Conservation (phyloP, 2,329 filamentous ascomycete species). For the Phyllachora maydis region DNA sequence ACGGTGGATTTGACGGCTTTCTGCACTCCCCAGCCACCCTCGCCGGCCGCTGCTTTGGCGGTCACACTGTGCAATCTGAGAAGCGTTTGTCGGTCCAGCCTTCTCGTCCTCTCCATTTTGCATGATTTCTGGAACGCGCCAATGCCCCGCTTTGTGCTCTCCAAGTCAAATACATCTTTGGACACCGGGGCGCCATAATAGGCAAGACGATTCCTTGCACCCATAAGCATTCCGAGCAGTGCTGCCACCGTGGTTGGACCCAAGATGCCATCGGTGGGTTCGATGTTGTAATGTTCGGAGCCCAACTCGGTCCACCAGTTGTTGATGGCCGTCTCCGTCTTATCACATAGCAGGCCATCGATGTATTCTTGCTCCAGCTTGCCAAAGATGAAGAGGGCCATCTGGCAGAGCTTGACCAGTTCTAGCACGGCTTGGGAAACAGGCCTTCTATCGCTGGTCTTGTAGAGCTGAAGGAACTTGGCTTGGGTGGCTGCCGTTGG, state of each 20-base stretch:
- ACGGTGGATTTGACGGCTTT: slow-evolving; percentile 90
- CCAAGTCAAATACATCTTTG: slow-evolving; percentile 83
- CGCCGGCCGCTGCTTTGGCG: slow-evolving; percentile 72
- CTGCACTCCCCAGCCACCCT: slow-evolving; percentile 80
- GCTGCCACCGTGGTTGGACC: slow-evolving; percentile 84
- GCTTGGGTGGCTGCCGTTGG: slow-evolving; percentile 67
- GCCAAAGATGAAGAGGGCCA: slow-evolving; percentile 71
- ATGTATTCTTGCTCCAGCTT: slow-evolving; percentile 76
- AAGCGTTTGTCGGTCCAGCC: slow-evolving; percentile 67
- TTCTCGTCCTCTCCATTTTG: slow-evolving; percentile 56
- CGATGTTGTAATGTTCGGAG: slow-evolving; percentile 75
- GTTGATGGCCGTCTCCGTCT: slow-evolving; percentile 73
- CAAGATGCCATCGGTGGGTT: slow-evolving; percentile 80
- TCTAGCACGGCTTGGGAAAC: slow-evolving; percentile 66
- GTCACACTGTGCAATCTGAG: slow-evolving; percentile 65
- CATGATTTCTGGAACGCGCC: slow-evolving; percentile 77
- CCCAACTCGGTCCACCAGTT: slow-evolving; percentile 97
- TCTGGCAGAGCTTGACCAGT: slow-evolving; percentile 77
- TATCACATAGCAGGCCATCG: slow-evolving; percentile 80
- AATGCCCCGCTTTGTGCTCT: slow-evolving; percentile 64
- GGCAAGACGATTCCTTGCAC: slow-evolving; percentile 73
- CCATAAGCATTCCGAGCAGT: slow-evolving; percentile 70
- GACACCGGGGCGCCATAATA: slow-evolving; percentile 65
- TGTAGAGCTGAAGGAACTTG: slow-evolving; percentile 84
- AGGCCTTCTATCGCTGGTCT: slow-evolving; percentile 63